phyloP scores from a whole-genome alignment of 208 protist genomes.

The Trypanosomatidae sp. region DNA sequence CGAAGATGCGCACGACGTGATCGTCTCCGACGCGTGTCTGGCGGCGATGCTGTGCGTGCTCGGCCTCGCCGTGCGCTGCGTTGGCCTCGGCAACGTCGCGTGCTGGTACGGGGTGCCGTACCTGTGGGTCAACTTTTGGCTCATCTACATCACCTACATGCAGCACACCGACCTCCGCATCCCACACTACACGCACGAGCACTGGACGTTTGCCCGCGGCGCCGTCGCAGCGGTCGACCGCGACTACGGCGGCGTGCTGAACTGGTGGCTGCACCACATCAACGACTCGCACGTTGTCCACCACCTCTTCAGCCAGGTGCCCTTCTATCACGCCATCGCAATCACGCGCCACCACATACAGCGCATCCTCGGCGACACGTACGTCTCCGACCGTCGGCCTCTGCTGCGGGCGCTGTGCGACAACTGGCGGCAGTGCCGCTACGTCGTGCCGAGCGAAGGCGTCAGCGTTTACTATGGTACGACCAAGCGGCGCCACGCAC shows the following conservation, averaged over 20 bases:
- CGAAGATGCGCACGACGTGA: slow-evolving; percentile 47
- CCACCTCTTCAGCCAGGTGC: slow-evolving; percentile 91
- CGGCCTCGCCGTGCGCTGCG: slow-evolving; percentile 16
- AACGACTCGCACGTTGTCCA: slow-evolving; percentile 90
- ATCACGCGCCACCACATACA: slow-evolving; percentile 70
- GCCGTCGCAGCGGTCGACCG: slow-evolving; percentile 88
- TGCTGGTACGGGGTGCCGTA: slow-evolving; percentile 78
- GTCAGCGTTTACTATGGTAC: slow-evolving; percentile 49
- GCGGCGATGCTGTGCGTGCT: slow-evolving; percentile 32
- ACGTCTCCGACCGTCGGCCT: slow-evolving; percentile 42
- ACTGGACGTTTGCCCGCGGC: slow-evolving; percentile 92
- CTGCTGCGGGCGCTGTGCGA: slow-evolving; percentile 25
- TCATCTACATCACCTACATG: slow-evolving; percentile 88
- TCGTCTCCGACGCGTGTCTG: slow-evolving; percentile 64
- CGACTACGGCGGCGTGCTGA: slow-evolving; percentile 72
- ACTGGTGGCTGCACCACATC: slow-evolving; percentile 89
- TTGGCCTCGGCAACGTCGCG: slow-evolving; percentile 35
- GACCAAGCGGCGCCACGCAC: neutral
- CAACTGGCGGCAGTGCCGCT: slow-evolving; percentile 50
- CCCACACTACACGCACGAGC: slow-evolving; percentile 80
- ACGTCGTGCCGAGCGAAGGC: slow-evolving; percentile 64
- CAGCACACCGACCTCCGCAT: slow-evolving; percentile 89
- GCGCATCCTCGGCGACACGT: slow-evolving; percentile 49
- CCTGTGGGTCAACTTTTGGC: slow-evolving; percentile 87
- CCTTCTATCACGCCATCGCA: slow-evolving; percentile 87